These are phyloP conservation scores for Apiotrichum gracile DNA, from an alignment of 1,284 basidiomycete species.

Conservation along the genomic window DNA sequence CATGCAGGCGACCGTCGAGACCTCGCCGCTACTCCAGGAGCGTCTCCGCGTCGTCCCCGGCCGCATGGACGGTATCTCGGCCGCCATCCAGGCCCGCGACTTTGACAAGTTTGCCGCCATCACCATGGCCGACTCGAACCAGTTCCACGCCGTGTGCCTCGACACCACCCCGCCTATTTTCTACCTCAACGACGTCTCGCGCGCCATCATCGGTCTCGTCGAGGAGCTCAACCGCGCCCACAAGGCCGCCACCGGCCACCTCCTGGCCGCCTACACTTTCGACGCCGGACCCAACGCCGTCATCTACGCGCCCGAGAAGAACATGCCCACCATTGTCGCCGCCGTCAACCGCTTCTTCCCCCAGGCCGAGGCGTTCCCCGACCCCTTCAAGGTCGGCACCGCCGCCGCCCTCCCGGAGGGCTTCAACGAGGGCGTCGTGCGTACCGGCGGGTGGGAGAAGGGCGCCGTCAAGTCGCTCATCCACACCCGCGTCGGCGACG, in stretches of 20 bases:
- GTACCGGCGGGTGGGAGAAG: constrained; percentile 55
- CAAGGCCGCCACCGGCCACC: constrained; percentile 56
- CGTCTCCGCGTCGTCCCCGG: constrained; percentile 85
- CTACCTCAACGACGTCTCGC: constrained; percentile 96
- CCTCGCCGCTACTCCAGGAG: constrained; percentile 80
- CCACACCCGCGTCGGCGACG: constrained; percentile 85
- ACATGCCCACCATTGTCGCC: constrained; percentile 70
- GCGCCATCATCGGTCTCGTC: constrained; percentile 75
- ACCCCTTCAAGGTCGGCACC: constrained; percentile 55
- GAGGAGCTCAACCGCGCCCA: constrained; percentile 90
- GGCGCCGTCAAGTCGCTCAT: constrained; percentile 82
- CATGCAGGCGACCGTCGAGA: constrained; percentile 96
- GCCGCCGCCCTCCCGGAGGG: constrained; percentile 54
- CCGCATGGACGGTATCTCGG: constrained; percentile 74
- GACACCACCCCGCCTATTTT: constrained; percentile 98
- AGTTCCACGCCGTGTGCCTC: constrained; percentile 96
- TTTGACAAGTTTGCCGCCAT: constrained; percentile 84
- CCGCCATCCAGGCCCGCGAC: constrained; percentile 72
- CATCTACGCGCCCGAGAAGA: constrained; percentile 77
- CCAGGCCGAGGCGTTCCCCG: constrained; percentile 64
- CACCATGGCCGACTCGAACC: constrained; percentile 96
- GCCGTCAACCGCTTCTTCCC: constrained; percentile 79
- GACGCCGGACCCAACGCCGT: constrained; percentile 99
- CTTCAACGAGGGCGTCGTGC: constrained; percentile 72
- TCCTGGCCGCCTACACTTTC: constrained; percentile 92